These are phyloP conservation scores for Fraxinus pennsylvanica DNA, from an alignment of 257 asterid species.

Conservation along the genomic window DNA sequence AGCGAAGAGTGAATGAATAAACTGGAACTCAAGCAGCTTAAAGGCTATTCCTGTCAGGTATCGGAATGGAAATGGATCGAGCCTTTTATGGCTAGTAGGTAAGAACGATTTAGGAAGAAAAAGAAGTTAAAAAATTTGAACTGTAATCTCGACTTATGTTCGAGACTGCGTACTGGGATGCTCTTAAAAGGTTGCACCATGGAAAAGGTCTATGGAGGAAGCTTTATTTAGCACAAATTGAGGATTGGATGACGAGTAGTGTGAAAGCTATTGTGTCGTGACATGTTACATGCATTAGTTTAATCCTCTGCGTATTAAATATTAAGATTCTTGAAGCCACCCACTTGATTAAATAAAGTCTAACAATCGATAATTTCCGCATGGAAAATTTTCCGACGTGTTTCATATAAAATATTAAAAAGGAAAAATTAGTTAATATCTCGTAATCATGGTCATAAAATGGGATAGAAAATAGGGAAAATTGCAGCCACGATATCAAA, in stretches of 20 bases:
- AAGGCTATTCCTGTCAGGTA: too few species aligned
- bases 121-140: background rate
- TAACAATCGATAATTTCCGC: background rate
- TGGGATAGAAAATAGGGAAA: too few species aligned
- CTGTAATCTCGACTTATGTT: background rate
- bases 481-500: too few species aligned
- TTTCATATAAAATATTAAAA: background rate
- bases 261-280: constrained; percentile 39
- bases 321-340: background rate
- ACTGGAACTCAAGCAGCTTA: background rate
- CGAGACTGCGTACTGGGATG: too few species aligned
- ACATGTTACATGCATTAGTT: background rate
- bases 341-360: constrained; percentile 3
- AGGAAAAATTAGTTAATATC: background rate
- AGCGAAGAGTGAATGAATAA: background rate
- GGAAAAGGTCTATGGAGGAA: background rate
- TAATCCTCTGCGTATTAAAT: background rate
- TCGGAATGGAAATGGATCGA: background rate
- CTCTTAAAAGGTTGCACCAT: constrained; percentile 1
- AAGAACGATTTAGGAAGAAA: background rate
- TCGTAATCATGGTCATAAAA: background rate
- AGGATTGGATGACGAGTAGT: constrained; percentile 29
- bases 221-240: constrained; percentile 20
- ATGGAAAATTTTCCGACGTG: background rate
- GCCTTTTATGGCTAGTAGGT: too few species aligned